Conservation (phyloP, 495 filamentous ascomycete species). For the Evansstolkia leycettana region DNA sequence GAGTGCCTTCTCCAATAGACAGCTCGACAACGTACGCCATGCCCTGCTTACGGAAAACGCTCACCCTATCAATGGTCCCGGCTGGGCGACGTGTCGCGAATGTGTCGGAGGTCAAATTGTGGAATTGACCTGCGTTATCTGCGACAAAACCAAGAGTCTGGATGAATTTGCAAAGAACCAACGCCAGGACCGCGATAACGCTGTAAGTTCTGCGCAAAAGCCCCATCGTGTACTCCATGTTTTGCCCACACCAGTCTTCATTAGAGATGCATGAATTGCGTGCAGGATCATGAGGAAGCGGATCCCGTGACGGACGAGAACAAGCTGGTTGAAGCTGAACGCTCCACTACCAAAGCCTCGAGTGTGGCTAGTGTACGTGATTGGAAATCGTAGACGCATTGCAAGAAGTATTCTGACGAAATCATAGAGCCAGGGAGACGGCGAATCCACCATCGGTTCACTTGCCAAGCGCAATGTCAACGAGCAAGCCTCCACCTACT, state of each 20-base stretch:
- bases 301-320: slow-evolving; percentile 11
- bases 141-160: slow-evolving; percentile 30
- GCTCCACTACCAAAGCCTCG: neutral
- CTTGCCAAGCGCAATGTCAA: neutral
- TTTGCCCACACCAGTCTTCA: slow-evolving; percentile 3
- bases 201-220: slow-evolving; percentile 33
- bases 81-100: slow-evolving; percentile 8
- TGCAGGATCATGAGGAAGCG: slow-evolving; percentile 19
- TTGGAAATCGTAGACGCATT: no score
- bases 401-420: neutral
- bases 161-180: slow-evolving; percentile 47
- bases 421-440: slow-evolving; percentile 2
- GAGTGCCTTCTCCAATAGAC: slow-evolving; percentile 31
- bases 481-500: neutral
- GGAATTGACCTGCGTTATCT: slow-evolving; percentile 33
- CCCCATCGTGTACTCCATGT: no score
- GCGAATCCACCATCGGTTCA: neutral
- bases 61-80: neutral
- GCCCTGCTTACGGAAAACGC: slow-evolving; percentile 8
- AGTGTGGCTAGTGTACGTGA: neutral
- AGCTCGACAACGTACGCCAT: slow-evolving; percentile 26
- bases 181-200: slow-evolving; percentile 29
- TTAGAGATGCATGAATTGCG: slow-evolving; percentile 46
- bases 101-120: slow-evolving; percentile 15
- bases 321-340: slow-evolving; percentile 8